Conservation (phyloP, 768 basidiomycete genomes). For the Ramaria sp. region DNA sequence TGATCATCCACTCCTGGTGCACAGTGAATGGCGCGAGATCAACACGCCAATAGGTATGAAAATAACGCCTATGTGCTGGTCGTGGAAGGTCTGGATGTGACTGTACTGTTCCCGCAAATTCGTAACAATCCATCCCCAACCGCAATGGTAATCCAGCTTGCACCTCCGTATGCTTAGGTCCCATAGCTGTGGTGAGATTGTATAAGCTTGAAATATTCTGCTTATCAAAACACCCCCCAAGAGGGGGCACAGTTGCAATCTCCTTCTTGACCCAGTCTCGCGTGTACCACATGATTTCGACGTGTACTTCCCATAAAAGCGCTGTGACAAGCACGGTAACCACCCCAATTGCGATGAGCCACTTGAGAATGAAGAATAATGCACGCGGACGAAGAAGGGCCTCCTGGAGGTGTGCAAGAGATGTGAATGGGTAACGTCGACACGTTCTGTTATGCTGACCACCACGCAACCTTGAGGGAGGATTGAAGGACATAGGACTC, state of each 20-base stretch:
- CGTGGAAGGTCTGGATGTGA: conserved; percentile 12
- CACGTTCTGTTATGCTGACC: background rate
- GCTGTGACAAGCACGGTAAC: conserved; percentile 47
- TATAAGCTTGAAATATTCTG: conserved; percentile 51
- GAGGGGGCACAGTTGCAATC: conserved; percentile 51
- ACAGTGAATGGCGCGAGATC: conserved; percentile 75
- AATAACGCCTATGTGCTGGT: conserved; percentile 41
- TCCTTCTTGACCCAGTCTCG: conserved; percentile 66
- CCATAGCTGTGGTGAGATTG: conserved; percentile 53
- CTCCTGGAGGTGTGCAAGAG: background rate
- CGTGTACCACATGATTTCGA: conserved; percentile 75
- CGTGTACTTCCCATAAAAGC: conserved; percentile 53
- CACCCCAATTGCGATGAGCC: conserved; percentile 24
- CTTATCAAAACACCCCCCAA: conserved; percentile 67
- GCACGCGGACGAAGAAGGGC: background rate
- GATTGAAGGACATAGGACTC: background rate
- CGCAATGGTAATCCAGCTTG: conserved; percentile 74
- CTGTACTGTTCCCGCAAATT: conserved; percentile 80
- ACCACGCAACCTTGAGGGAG: background rate
- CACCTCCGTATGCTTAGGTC: conserved; percentile 55
- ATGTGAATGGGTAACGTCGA: background rate
- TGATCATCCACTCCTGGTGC: conserved; percentile 85
- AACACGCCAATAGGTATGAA: conserved; percentile 90
- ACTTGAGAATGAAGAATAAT: background rate
- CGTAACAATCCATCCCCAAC: conserved; percentile 83